phyloP scores from a whole-genome alignment of 306 rosid genomes.

The Vicia faba region DNA sequence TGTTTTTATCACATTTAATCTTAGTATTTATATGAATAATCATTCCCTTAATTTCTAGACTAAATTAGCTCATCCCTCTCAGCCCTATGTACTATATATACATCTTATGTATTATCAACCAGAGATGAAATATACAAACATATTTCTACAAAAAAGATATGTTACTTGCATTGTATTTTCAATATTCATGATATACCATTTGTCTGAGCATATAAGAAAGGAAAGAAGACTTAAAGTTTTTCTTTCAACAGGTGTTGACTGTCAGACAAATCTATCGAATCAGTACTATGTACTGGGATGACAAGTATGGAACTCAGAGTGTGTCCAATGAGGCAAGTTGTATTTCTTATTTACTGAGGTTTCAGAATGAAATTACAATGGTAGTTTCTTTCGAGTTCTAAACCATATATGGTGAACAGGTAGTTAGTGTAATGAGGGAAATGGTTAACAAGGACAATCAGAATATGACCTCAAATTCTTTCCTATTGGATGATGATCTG shows the following conservation, averaged over 20 bases:
- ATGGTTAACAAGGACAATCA: slow-evolving; percentile 83
- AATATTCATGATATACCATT: slow-evolving; percentile 12
- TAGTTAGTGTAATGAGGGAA: slow-evolving; percentile 96
- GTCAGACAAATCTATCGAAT: slow-evolving; percentile 97
- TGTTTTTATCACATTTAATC: no score
- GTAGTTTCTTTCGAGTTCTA: slow-evolving; percentile 20
- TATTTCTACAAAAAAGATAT: background rate
- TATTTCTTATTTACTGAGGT: slow-evolving; percentile 35
- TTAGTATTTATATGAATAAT: no score
- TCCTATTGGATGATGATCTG: slow-evolving; percentile 94
- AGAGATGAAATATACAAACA: no score
- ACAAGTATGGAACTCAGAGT: slow-evolving; percentile 97
- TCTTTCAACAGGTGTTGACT: slow-evolving; percentile 71
- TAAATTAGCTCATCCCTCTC: no score
- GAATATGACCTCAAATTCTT: slow-evolving; percentile 89
- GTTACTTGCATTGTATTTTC: slow-evolving; percentile 17
- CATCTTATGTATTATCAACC: no score
- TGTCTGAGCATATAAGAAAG: slow-evolving; percentile 23
- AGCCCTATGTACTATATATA: no score
- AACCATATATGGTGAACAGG: slow-evolving; percentile 58
- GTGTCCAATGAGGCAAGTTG: slow-evolving; percentile 95
- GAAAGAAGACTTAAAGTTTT: slow-evolving; percentile 21
- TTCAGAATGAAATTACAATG: slow-evolving; percentile 17
- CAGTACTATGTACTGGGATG: slow-evolving; percentile 99
- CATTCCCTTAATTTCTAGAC: no score